These are phyloP conservation scores for Tylopilus rubrobrunneus DNA, from an alignment of 768 basidiomycete genomes.

Conservation along the genomic window DNA sequence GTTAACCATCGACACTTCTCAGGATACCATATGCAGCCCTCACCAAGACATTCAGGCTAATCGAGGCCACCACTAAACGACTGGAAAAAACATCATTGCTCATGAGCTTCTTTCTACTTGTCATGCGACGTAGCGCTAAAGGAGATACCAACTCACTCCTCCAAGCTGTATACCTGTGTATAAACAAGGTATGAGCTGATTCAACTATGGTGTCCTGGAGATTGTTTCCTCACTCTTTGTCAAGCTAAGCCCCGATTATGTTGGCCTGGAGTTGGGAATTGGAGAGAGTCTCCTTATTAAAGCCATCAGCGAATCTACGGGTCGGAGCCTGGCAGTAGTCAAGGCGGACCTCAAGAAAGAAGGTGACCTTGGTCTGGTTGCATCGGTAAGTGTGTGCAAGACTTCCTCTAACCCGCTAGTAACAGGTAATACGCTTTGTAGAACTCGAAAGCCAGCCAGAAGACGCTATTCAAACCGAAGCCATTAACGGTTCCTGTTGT, in stretches of 20 bases:
- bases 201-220: background rate
- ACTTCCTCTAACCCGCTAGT: background rate
- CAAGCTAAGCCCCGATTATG: conserved; percentile 91
- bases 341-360: conserved; percentile 93
- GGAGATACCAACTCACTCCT: conserved; percentile 74
- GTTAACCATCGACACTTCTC: background rate
- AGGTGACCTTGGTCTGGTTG: conserved; percentile 93
- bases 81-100: conserved; percentile 88
- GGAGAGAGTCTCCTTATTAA: conserved; percentile 94
- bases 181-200: conserved; percentile 71
- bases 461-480: conserved; percentile 92
- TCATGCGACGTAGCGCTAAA: conserved; percentile 80
- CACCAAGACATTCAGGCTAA: conserved; percentile 80
- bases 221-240: background rate
- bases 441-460: conserved; percentile 93
- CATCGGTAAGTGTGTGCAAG: conserved; percentile 59
- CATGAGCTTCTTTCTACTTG: conserved; percentile 83
- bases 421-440: conserved; percentile 28
- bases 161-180: conserved; percentile 91
- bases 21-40: conserved; percentile 96
- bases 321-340: conserved; percentile 75
- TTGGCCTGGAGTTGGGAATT: conserved; percentile 93
- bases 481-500: conserved; percentile 84
- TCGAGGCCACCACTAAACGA: conserved; percentile 94
- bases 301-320: conserved; percentile 92